These are phyloP conservation scores for Aegilops bicornis DNA, from an alignment of 176 grass and related monocot species.

Conservation along the genomic window DNA sequence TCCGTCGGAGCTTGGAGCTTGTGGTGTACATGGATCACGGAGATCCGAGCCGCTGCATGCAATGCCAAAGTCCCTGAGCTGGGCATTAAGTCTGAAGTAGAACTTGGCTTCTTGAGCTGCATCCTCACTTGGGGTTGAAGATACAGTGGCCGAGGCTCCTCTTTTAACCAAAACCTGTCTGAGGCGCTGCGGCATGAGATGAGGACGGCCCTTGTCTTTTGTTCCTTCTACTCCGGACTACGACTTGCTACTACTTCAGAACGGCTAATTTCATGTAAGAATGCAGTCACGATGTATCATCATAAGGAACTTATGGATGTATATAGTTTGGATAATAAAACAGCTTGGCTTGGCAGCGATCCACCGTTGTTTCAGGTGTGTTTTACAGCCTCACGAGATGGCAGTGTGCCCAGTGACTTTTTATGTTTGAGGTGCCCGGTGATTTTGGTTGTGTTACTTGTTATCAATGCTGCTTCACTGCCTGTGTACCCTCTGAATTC, in stretches of 20 bases:
- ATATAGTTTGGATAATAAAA: conserved; percentile 43
- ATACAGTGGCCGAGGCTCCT: neutral
- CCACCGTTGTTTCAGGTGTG: neutral
- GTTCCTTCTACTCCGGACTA: neutral
- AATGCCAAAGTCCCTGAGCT: neutral
- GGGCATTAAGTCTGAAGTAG: neutral
- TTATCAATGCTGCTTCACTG: neutral
- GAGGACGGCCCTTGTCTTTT: neutral
- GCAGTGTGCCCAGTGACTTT: neutral
- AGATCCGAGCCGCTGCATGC: neutral
- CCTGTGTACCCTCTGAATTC: neutral
- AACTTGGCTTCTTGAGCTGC: conserved; percentile 4
- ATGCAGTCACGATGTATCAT: conserved; percentile 3
- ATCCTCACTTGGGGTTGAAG: conserved; percentile 6
- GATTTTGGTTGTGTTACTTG: neutral
- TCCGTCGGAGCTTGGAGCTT: neutral
- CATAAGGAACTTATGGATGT: conserved; percentile 22
- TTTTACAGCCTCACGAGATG: neutral
- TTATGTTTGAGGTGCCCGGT: neutral
- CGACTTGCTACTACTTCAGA: neutral
- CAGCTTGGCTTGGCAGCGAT: neutral
- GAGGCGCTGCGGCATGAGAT: conserved; percentile 3
- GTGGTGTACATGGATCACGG: conserved; percentile 11
- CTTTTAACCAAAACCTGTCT: neutral
- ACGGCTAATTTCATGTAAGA: neutral